A percentile compares a stretch with the other conserved stretches of the same genome.
Conservation (phyloP, 805 yeast species). For the Barnettozyma sucrosica region DNA sequence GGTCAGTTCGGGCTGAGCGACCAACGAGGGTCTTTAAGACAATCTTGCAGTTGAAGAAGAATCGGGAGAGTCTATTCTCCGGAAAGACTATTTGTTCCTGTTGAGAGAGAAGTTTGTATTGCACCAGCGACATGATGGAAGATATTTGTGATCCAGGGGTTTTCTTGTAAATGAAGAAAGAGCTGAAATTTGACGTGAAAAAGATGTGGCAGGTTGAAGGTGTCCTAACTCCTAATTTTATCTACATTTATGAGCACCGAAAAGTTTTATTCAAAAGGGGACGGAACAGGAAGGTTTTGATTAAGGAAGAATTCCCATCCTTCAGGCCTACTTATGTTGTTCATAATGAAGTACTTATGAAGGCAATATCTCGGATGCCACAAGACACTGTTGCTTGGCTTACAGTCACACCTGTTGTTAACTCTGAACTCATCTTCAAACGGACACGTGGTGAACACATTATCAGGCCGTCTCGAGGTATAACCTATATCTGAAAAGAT, state of each 20-base stretch:
- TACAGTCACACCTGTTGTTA: constrained; percentile 64
- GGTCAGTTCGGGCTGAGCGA: constrained; percentile 7
- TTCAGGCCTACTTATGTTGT: constrained; percentile 50
- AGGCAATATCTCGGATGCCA: constrained; percentile 72
- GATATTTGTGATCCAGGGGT: background rate
- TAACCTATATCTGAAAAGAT: constrained; percentile 80
- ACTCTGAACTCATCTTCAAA: constrained; percentile 50
- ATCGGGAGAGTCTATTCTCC: background rate
- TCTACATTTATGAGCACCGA: background rate
- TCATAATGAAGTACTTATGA: constrained; percentile 50
- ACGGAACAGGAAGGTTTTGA: background rate
- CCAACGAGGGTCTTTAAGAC: background rate
- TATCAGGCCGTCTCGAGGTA: constrained; percentile 76
- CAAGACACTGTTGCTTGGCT: constrained; percentile 64
- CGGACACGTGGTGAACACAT: constrained; percentile 74
- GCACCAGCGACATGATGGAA: constrained; percentile 14
- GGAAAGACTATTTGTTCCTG: constrained; percentile 5
- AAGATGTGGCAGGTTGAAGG: background rate
- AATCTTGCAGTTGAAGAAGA: background rate
- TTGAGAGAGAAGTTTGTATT: constrained; percentile 14
- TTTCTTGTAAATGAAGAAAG: background rate
- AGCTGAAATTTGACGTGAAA: background rate
- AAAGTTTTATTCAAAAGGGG: background rate
- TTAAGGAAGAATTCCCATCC: constrained; percentile 50
- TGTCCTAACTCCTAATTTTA: background rate